A percentile compares a stretch with the other conserved stretches of the same genome.
Conservation (phyloP, 768 basidiomycete species). For the Lactarius hatsudake region DNA sequence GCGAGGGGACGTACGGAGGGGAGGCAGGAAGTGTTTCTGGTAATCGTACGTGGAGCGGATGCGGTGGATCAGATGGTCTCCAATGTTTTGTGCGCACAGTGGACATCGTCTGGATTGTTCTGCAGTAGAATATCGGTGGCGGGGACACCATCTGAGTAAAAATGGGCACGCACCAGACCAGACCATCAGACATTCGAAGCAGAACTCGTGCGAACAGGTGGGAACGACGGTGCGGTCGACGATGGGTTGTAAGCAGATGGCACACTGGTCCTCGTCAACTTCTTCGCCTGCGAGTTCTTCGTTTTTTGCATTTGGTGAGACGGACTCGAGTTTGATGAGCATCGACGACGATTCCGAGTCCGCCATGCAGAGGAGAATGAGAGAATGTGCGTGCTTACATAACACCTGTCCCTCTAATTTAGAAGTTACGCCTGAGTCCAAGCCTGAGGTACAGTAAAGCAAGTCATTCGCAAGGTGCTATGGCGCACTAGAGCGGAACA, state of each 20-base stretch:
- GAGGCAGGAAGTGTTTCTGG: slow-evolving; percentile 73
- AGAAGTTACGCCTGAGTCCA: too few species aligned
- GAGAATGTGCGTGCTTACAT: neutral
- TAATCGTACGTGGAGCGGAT: slow-evolving; percentile 79
- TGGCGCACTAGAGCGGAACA: neutral
- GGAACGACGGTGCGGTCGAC: slow-evolving; percentile 80
- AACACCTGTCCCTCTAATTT: neutral
- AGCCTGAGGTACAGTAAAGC: too few species aligned
- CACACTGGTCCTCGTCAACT: slow-evolving; percentile 61
- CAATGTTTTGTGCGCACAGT: slow-evolving; percentile 64
- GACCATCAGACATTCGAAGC: slow-evolving; percentile 83
- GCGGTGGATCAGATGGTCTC: slow-evolving; percentile 74
- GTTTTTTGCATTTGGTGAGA: neutral
- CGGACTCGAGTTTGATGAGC: slow-evolving; percentile 5
- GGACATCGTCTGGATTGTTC: slow-evolving; percentile 79
- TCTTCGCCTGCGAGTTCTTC: slow-evolving; percentile 29
- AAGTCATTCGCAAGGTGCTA: neutral
- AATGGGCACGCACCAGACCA: slow-evolving; percentile 67
- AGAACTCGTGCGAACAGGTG: slow-evolving; percentile 85
- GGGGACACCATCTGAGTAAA: neutral
- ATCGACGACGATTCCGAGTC: neutral
- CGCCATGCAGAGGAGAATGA: neutral
- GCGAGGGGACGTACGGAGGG: slow-evolving; percentile 52
- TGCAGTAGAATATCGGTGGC: slow-evolving; percentile 30
- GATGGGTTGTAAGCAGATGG: slow-evolving; percentile 80